phyloP scores from a whole-genome alignment of 768 basidiomycete genomes.

The Filobasidium wieringae region DNA sequence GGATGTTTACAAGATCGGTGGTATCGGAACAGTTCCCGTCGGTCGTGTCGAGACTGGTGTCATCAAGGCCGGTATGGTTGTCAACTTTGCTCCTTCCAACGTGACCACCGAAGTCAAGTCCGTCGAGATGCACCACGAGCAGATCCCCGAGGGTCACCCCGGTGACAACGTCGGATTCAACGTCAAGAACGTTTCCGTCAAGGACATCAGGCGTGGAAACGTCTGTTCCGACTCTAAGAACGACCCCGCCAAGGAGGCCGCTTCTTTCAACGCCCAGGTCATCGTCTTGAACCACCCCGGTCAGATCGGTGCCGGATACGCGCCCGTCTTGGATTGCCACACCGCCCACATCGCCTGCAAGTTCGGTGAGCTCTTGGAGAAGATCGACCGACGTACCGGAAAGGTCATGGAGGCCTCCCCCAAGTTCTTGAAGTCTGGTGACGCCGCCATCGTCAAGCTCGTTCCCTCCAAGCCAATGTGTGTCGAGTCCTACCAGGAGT shows the following conservation, averaged over 20 bases:
- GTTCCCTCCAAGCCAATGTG: constrained; percentile 93
- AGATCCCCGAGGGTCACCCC: constrained; percentile 82
- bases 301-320: constrained; percentile 98
- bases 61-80: constrained; percentile 99
- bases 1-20: constrained; percentile 99
- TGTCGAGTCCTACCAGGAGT: constrained; percentile 87
- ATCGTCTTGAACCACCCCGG: constrained; percentile 99
- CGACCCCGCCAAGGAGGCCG: constrained; percentile 98
- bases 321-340: constrained; percentile 99
- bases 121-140: constrained; percentile 41
- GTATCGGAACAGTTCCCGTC: constrained; percentile 99
- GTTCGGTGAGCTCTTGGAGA: constrained; percentile 95
- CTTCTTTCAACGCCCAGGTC: constrained; percentile 97
- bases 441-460: constrained; percentile 97
- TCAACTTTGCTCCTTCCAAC: constrained; percentile 88
- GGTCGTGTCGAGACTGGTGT: constrained; percentile 99
- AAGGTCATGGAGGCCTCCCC: constrained; percentile 76
- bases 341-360: constrained; percentile 99
- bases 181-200: constrained; percentile 99
- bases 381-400: constrained; percentile 97
- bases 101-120: constrained; percentile 99
- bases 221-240: constrained; percentile 99
- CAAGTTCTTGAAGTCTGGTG: constrained; percentile 99
- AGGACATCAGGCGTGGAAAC: constrained; percentile 99
- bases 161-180: constrained; percentile 99